A percentile compares a stretch with the other conserved stretches of the same genome.
Conservation (phyloP, 2,329 filamentous ascomycete genomes). For the Trichoderma sp. region DNA sequence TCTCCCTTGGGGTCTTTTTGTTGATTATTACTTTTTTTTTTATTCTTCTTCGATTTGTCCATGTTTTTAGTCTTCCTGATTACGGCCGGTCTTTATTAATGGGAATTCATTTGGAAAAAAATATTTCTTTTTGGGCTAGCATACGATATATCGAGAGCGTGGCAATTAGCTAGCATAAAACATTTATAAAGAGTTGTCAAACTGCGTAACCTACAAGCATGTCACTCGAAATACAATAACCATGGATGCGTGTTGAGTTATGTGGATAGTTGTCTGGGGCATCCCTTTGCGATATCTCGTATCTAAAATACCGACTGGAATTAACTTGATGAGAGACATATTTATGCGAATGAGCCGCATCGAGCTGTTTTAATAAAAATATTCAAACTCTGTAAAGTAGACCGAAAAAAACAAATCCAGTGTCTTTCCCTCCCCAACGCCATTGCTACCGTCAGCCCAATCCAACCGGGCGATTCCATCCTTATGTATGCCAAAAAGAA, state of each 20-base stretch:
- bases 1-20: not conserved
- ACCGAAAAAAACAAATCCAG: not conserved
- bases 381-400: not conserved
- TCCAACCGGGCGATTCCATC: not conserved
- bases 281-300: no score
- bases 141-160: not conserved
- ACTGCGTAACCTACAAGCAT: not conserved
- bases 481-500: slow-evolving; percentile 6
- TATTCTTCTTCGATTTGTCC: not conserved
- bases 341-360: not conserved
- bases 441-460: slow-evolving; percentile 6
- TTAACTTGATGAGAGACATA: no score
- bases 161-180: not conserved
- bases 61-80: not conserved
- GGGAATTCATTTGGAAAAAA: not conserved
- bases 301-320: no score
- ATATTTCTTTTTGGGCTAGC: not conserved
- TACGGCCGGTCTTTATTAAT: not conserved
- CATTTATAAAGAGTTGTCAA: not conserved
- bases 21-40: not conserved
- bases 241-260: not conserved
- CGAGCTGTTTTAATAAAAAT: not conserved
- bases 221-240: not conserved
- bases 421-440: slow-evolving; percentile 10
- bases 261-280: not conserved